Evolutionary conservation across 768 basidiomycete species (phyloP).

Genomic region (Russula griseocarnosa): DNA sequence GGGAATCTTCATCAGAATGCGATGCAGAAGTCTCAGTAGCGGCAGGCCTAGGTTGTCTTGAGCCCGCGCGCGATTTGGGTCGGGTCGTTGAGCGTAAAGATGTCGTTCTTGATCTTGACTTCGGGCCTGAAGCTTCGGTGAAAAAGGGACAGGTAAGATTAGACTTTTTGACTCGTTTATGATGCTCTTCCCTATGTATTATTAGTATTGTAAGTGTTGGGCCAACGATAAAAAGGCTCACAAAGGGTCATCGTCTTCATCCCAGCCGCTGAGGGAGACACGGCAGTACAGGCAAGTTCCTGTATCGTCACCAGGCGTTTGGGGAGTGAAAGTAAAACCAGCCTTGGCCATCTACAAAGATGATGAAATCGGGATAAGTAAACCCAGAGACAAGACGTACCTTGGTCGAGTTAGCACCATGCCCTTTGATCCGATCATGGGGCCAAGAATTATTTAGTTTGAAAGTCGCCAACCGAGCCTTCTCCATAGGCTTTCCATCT

Average conservation of each 20-base stretch:
- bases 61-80: slow-evolving; percentile 25
- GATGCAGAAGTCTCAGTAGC: slow-evolving; percentile 19
- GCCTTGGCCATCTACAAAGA: slow-evolving; percentile 74
- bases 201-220: slow-evolving; percentile 13
- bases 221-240: slow-evolving; percentile 41
- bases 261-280: slow-evolving; percentile 80
- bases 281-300: slow-evolving; percentile 85
- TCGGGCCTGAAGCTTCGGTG: slow-evolving; percentile 19
- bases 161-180: slow-evolving; percentile 55
- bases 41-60: slow-evolving; percentile 16
- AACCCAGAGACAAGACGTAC: slow-evolving; percentile 36
- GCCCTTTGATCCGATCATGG: slow-evolving; percentile 57
- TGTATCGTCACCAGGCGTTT: slow-evolving; percentile 65
- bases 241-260: slow-evolving; percentile 81
- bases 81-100: slow-evolving; percentile 33
- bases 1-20: slow-evolving; percentile 23
- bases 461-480: slow-evolving; percentile 68
- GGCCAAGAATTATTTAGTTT: slow-evolving; percentile 55
- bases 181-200: slow-evolving; percentile 63
- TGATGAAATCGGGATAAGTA: slow-evolving; percentile 15
- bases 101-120: slow-evolving; percentile 30
- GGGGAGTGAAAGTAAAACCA: slow-evolving; percentile 80
- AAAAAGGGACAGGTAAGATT: slow-evolving; percentile 45
- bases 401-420: slow-evolving; percentile 69
- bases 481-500: slow-evolving; percentile 62